Evolutionary conservation across 2,329 filamentous ascomycete species (phyloP).

Genomic region (Claviceps cyperi): DNA sequence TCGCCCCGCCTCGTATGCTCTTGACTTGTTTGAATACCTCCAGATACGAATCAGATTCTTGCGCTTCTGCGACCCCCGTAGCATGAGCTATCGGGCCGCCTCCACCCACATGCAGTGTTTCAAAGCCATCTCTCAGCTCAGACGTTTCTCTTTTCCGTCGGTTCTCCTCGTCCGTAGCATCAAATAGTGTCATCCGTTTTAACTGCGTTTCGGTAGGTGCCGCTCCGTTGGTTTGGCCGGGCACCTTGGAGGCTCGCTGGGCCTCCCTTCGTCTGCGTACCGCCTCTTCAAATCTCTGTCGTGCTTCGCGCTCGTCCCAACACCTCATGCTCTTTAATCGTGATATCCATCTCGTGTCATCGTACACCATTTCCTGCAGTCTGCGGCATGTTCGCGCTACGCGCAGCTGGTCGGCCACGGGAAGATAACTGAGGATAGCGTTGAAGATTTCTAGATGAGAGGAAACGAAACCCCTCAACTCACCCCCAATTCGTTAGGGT

Average conservation of each 20-base stretch:
- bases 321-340: slow-evolving; percentile 73
- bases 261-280: slow-evolving; percentile 44
- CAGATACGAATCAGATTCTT: slow-evolving; percentile 51
- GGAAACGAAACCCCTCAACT: no score
- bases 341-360: slow-evolving; percentile 89
- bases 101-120: slow-evolving; percentile 49
- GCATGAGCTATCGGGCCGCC: slow-evolving; percentile 6
- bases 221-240: slow-evolving; percentile 9
- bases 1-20: slow-evolving; percentile 71
- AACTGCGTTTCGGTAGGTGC: slow-evolving; percentile 6
- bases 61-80: slow-evolving; percentile 28
- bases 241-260: slow-evolving; percentile 11
- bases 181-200: slow-evolving; percentile 47
- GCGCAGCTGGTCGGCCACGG: slow-evolving; percentile 68
- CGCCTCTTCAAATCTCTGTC: slow-evolving; percentile 63
- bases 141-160: slow-evolving; percentile 27
- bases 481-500: no score
- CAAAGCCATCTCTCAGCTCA: slow-evolving; percentile 53
- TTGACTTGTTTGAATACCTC: slow-evolving; percentile 54
- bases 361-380: slow-evolving; percentile 96
- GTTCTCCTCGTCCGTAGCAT: slow-evolving; percentile 55
- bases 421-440: slow-evolving; percentile 77
- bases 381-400: slow-evolving; percentile 74
- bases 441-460: slow-evolving; percentile 62
- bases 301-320: slow-evolving; percentile 82